Base-by-base conservation (phyloP, 495 filamentous ascomycete genomes). In the Pseudomonodictys pantanalensis region DNA sequence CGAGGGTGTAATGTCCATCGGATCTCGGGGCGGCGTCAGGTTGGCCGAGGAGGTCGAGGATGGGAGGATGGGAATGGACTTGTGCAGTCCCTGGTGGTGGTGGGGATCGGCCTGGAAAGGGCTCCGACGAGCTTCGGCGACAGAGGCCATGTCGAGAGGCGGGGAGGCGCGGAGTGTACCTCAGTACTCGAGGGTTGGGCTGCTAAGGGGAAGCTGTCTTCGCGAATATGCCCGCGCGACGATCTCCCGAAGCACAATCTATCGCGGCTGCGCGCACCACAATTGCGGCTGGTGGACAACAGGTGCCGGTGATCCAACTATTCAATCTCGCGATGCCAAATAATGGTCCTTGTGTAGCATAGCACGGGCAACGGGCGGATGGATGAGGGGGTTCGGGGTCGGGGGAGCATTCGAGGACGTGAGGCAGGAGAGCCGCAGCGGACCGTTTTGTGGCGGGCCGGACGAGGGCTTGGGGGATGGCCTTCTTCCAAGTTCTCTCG, bases 1-100 rank as follows among this genome's bases (percentile, higher is more conserved):
- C n/a, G 56, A 52, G 10, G 66, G 67, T 9, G 59, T 66, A 12
- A 72, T 52, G 58, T 74, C 72, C 71, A 74, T 74, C 17, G 69
- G 56, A 43, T 74, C 71, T 32, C 64, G 41, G 29, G 52, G 64
- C 26, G 54, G 44, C 23, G 62, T 55, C 52, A 67, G 25, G 42
- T 45, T 44, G 8, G 65, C 52, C 9, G 60, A 43, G 47, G 51
- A 10, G 29, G 60, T 61, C 1, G 72, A 69, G 12, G 72, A 73
- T 0, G 72, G 69, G 18, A 74, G 60, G 35, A 74, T 74, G 15
- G 72, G 72, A 22, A 74, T 69, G 48, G 65, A 62, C 38, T 69
- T 74, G 56, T 67, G 54, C 29, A 66, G 41, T 25, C 57, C 60
- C 41, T 59, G 46, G 47, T 43, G 47, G 47, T 43, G 47, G 50